Conservation (phyloP, 345 rosid species). For the Acer yangbiense region DNA sequence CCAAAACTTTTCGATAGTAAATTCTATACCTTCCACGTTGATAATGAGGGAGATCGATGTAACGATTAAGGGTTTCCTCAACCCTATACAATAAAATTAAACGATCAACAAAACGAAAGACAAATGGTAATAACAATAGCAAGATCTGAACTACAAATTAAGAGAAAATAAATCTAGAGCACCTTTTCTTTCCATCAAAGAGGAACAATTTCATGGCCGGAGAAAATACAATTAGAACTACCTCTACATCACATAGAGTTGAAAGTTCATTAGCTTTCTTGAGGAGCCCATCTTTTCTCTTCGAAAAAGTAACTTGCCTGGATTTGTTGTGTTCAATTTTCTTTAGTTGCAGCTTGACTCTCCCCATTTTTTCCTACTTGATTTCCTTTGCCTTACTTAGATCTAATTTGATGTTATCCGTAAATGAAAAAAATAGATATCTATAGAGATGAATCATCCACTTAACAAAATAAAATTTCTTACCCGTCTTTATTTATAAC, state of each 20-base stretch:
- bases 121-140: neutral
- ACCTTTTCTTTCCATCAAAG: slow-evolving; percentile 22
- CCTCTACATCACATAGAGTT: slow-evolving; percentile 28
- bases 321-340: slow-evolving; percentile 9
- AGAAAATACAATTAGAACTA: slow-evolving; percentile 31
- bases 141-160: neutral
- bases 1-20: neutral
- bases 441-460: no score
- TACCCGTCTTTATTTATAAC: no score
- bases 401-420: neutral
- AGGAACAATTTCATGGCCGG: slow-evolving; percentile 33
- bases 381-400: neutral
- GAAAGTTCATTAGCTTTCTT: slow-evolving; percentile 40
- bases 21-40: slow-evolving; percentile 8
- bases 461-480: no score
- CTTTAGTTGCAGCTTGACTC: slow-evolving; percentile 7
- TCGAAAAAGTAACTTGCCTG: slow-evolving; percentile 28
- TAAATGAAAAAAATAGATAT: no score
- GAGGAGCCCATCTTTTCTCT: slow-evolving; percentile 35
- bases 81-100: neutral
- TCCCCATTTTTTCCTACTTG: slow-evolving; percentile 13
- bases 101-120: neutral
- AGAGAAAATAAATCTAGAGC: neutral
- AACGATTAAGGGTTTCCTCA: slow-evolving; percentile 12
- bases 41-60: neutral